A percentile compares a stretch with the other conserved stretches of the same genome.
These are phyloP conservation scores for Parathielavia hyrcaniae DNA, from an alignment of 495 filamentous ascomycete genomes.

Conservation along the genomic window DNA sequence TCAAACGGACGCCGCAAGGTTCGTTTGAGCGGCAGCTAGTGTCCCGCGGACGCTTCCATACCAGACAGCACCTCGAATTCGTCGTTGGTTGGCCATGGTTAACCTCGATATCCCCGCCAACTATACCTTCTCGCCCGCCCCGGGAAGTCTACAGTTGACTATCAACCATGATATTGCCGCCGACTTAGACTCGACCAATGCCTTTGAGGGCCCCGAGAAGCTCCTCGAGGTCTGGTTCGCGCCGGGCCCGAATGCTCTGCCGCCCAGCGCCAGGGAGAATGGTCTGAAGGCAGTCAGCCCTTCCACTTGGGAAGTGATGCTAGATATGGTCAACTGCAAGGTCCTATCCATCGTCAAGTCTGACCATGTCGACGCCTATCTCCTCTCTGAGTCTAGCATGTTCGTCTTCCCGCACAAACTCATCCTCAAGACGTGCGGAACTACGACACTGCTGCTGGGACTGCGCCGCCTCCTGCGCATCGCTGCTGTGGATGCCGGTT, in stretches of 20 bases:
- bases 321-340: constrained; percentile 97
- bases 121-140: constrained; percentile 73
- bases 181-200: constrained; percentile 92
- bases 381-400: constrained; percentile 98
- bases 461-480: constrained; percentile 86
- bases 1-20: constrained; percentile 81
- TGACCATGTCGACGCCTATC: constrained; percentile 94
- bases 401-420: constrained; percentile 99
- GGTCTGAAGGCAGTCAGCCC: constrained; percentile 81
- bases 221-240: constrained; percentile 98
- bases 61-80: constrained; percentile 24
- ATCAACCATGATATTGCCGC: constrained; percentile 95
- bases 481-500: constrained; percentile 79
- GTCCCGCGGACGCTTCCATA: constrained; percentile 49
- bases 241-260: constrained; percentile 66
- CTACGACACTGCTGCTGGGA: constrained; percentile 86
- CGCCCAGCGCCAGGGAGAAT: constrained; percentile 58
- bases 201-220: constrained; percentile 98
- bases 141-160: constrained; percentile 77
- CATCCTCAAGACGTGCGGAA: constrained; percentile 97
- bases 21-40: constrained; percentile 81
- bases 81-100: constrained; percentile 62
- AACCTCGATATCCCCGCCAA: constrained; percentile 69
- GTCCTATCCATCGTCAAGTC: constrained; percentile 91
- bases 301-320: constrained; percentile 91